These are phyloP conservation scores for Mucor velutinosus DNA, from an alignment of 371 early-diverging fungal genomes.

Conservation along the genomic window DNA sequence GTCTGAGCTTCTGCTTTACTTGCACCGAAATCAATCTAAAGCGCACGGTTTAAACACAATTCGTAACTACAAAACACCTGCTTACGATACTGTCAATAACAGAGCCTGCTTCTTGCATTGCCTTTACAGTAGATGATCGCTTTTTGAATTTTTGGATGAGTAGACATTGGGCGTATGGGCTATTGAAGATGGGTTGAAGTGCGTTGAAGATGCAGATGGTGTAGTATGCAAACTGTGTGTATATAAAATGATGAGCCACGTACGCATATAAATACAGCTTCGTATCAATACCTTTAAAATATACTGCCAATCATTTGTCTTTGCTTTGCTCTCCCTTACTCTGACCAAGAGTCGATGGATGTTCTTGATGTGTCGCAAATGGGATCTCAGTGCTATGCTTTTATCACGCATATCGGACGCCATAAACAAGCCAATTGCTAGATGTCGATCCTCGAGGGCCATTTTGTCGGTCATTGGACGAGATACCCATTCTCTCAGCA, in stretches of 20 bases:
- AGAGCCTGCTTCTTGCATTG: conserved; percentile 56
- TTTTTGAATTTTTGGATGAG: conserved; percentile 45
- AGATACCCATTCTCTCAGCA: conserved; percentile 68
- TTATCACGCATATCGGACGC: conserved; percentile 33
- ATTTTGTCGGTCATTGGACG: conserved; percentile 57
- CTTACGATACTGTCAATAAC: conserved; percentile 47
- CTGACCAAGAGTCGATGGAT: conserved; percentile 56
- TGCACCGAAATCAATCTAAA: conserved; percentile 74
- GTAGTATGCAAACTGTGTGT: conserved; percentile 62
- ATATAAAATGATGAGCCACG: not conserved
- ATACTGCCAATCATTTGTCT: conserved; percentile 68
- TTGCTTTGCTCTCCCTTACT: conserved; percentile 52
- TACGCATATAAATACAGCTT: not conserved
- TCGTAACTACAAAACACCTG: conserved; percentile 18
- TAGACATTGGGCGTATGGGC: conserved; percentile 13
- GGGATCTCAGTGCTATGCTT: conserved; percentile 35
- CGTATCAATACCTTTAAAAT: conserved; percentile 57
- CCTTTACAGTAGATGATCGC: not conserved
- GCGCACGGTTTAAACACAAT: too few relatives aligned
- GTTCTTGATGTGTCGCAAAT: conserved; percentile 64
- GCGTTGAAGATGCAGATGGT: conserved; percentile 52
- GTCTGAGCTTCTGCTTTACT: conserved; percentile 58
- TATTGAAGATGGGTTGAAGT: conserved; percentile 25
- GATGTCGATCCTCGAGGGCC: conserved; percentile 55
- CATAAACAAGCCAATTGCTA: conserved; percentile 54